Evolutionary conservation across 1,139 yeast species (phyloP).

Genomic region (Zygotorulaspora mrakii): DNA sequence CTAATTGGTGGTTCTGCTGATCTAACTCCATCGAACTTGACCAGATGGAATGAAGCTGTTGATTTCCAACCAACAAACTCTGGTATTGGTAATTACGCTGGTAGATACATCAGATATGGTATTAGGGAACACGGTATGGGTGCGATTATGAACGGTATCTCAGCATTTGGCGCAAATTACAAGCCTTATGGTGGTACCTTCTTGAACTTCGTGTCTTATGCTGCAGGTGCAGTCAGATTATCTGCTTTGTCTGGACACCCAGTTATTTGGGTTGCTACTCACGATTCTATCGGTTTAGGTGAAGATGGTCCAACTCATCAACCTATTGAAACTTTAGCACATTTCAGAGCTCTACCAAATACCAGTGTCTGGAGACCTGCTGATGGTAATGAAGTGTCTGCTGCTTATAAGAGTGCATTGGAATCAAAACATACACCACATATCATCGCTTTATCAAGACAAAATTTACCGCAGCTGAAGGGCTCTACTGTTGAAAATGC

Average conservation of each 20-base stretch:
- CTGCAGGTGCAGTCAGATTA: constrained; percentile 95
- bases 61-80: constrained; percentile 92
- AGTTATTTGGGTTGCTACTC: constrained; percentile 96
- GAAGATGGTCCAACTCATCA: constrained; percentile 99
- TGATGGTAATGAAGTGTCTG: constrained; percentile 98
- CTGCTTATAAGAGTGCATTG: constrained; percentile 84
- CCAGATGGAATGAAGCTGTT: constrained; percentile 77
- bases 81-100: constrained; percentile 79
- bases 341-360: constrained; percentile 96
- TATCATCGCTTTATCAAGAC: constrained; percentile 91
- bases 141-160: constrained; percentile 96
- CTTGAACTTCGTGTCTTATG: constrained; percentile 96
- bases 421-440: constrained; percentile 75
- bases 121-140: constrained; percentile 99
- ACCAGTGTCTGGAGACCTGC: constrained; percentile 98
- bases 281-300: constrained; percentile 98
- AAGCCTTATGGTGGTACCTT: constrained; percentile 97
- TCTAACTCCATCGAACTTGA: constrained; percentile 95
- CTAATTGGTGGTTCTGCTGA: constrained; percentile 98
- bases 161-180: constrained; percentile 91
- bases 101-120: constrained; percentile 97
- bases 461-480: constrained; percentile 93
- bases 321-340: constrained; percentile 98
- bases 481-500: constrained; percentile 94
- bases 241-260: constrained; percentile 93